Evolutionary conservation across 495 filamentous ascomycete genomes (phyloP), one percentile per base, ranked within the genome.

Genomic region (Penicillium antarcticum): DNA sequence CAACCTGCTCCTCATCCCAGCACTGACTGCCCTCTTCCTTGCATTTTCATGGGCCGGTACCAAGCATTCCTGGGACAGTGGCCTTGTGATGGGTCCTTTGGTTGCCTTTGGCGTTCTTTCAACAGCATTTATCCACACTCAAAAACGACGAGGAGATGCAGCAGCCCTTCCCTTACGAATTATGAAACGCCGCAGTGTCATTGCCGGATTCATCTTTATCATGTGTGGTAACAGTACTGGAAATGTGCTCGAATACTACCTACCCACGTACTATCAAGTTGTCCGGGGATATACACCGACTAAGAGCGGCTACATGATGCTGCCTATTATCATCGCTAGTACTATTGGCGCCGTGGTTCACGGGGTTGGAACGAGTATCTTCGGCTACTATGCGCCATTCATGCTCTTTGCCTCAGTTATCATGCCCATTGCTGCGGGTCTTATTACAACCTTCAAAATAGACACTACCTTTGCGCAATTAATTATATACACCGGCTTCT

Each of bases 101-200:
- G 58, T 76, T 29, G 26, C 26, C 5, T 29, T 29, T 10, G 26
- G 26, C 26, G 26, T 29, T 29, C 26, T 29, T 7, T 8, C 7
- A 29, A 29, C 26, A 29, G 26, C 26, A 29, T 29, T 29, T 10
- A 29, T 29, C 26, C 9, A 19, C 65, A 60, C 87, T 13, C 82
- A 90, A 62, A 61, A 83, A 49, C 65, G 74, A 56, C 73, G 72
- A 58, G 79, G 79, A 1, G 78, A 88, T 19, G 78, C 69, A 1
- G 87, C 87, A 8, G 85, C 85, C 3, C 65, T 91, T 3, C 85
- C 85, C 2, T 69, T 76, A 4, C 77, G 77, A 35, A 72, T 91
- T 41, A 67, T 89, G 47, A 76, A 63, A 3, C 77, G 83, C 51
- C 77, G 84, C 23, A 81, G 62, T 42, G 76, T 89, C 8, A 67